Percentiles rank a stretch among this genome's conserved stretches.
Evolutionary conservation across 2,329 filamentous ascomycete species (phyloP).

Genomic region (Pestalotiopsis sp.): DNA sequence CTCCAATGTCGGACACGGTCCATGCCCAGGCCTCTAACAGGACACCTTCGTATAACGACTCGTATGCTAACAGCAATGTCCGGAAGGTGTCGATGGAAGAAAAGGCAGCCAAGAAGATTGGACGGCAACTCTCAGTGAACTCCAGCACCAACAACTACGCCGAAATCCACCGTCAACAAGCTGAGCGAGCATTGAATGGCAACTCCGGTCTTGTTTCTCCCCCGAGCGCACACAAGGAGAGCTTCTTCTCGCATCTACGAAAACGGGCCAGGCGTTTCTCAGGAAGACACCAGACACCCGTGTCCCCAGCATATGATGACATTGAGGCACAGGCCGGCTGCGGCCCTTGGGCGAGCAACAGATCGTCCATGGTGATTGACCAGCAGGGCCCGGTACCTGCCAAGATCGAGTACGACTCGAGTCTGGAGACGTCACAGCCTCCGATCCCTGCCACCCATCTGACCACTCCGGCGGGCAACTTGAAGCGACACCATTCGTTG

Average conservation of each 20-base stretch:
- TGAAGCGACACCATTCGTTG: constrained; percentile 68
- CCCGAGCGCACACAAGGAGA: constrained; percentile 81
- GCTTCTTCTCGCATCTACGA: constrained; percentile 96
- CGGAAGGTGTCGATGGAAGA: constrained; percentile 51
- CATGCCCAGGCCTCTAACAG: constrained; percentile 82
- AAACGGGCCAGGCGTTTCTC: constrained; percentile 93
- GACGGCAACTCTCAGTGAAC: constrained; percentile 87
- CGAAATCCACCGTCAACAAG: constrained; percentile 86
- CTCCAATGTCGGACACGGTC: constrained; percentile 91
- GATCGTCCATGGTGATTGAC: constrained; percentile 82
- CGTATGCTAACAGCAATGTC: constrained; percentile 43
- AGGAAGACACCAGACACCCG: constrained; percentile 81
- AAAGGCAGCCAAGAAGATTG: constrained; percentile 85
- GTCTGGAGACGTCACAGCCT: constrained; percentile 48
- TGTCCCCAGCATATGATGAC: constrained; percentile 80
- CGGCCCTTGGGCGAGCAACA: constrained; percentile 82
- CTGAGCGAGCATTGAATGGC: constrained; percentile 87
- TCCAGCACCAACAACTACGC: constrained; percentile 93
- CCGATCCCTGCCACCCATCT: constrained; percentile 58
- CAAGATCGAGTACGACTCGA: constrained; percentile 61
- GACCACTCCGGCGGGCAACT: constrained; percentile 48
- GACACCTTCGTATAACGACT: constrained; percentile 54
- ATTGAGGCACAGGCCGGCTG: constrained; percentile 92
- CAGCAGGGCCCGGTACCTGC: constrained; percentile 45
- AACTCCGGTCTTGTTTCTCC: constrained; percentile 75